Evolutionary conservation across 2,329 filamentous ascomycete genomes (phyloP), one percentile per base, ranked within the genome.

Genomic region (Hymenoscyphus fructigenus): DNA sequence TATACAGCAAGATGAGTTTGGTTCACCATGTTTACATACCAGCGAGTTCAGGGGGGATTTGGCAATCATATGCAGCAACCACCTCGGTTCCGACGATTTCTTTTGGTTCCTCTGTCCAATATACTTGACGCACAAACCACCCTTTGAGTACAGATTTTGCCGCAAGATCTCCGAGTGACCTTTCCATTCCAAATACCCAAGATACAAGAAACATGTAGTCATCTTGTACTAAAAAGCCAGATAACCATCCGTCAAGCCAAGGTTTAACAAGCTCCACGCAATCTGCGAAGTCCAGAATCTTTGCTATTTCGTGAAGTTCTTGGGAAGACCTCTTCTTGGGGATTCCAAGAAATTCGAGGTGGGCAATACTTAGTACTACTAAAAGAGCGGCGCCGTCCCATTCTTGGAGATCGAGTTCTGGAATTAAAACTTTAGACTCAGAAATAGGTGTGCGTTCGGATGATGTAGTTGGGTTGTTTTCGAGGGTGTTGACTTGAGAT

Each of bases 151-250:
- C 36, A 20, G 23, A 23, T 17, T 47, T 59, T 10, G 7, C 57
- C 20, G 36, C 58, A 20, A 60, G 41, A 17, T 47, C 12, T 23
- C 15, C 26, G 29, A 65, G 38, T 12, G 38, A 10, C 20, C 61
- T 23, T 26, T 61, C 50, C 32, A 34, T 61, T 9, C 44, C 47
- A 56, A 65, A 65, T 5, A 57, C 63, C 63, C 59, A 61, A 14
- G 50, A 32, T 47, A 61, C 14, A 28, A 55, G 20, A 26, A 55
- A 29, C 50, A 55, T 26, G 50, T 29, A 23, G 6, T 26, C 14
- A 5, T 55, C 23, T 26, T 29, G 50, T 26, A 15, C 6, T 5
- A 20, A 44, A 20, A 20, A 7, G 5, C 17, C 17, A 20, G 41
- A 15, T 15, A 55, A 17, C 50, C 50, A 55, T 2, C 20, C 23